These are phyloP conservation scores for Hyphodiscus hymeniophilus DNA, from an alignment of 495 filamentous ascomycete genomes.

Conservation along the genomic window DNA sequence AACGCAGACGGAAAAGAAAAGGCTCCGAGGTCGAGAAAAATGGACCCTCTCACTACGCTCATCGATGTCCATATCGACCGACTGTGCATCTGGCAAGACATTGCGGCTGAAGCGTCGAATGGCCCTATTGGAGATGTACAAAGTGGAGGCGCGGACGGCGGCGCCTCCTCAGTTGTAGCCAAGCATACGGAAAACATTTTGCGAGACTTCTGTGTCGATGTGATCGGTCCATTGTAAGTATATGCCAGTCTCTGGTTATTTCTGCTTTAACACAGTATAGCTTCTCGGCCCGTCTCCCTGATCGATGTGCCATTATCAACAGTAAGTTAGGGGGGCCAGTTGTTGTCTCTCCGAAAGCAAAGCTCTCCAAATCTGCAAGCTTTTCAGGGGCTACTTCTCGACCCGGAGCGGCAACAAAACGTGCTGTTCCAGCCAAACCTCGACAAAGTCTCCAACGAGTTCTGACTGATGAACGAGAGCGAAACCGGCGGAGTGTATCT, in stretches of 20 bases:
- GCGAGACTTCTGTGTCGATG: slow-evolving; percentile 78
- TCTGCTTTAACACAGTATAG: slow-evolving; percentile 30
- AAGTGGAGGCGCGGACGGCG: neutral
- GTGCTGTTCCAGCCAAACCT: slow-evolving; percentile 39
- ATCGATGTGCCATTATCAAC: slow-evolving; percentile 69
- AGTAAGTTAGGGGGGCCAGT: slow-evolving; percentile 78
- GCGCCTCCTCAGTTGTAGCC: neutral
- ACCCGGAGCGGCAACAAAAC: slow-evolving; percentile 50
- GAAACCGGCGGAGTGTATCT: slow-evolving; percentile 30
- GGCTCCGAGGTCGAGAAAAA: slow-evolving; percentile 27
- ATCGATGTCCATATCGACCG: slow-evolving; percentile 84
- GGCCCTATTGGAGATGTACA: neutral
- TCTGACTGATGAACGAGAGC: slow-evolving; percentile 60
- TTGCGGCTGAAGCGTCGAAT: slow-evolving; percentile 38
- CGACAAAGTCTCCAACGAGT: slow-evolving; percentile 60
- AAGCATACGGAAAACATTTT: slow-evolving; percentile 27
- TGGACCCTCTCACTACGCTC: slow-evolving; percentile 41
- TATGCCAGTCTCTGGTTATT: slow-evolving; percentile 6
- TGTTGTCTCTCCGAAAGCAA: slow-evolving; percentile 51
- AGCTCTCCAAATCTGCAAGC: slow-evolving; percentile 31
- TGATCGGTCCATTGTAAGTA: slow-evolving; percentile 82
- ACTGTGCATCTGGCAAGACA: slow-evolving; percentile 95
- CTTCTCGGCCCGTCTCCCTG: slow-evolving; percentile 76
- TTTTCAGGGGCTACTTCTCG: slow-evolving; percentile 23
- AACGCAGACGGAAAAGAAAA: slow-evolving; percentile 20